Percentiles rank a stretch among this genome's conserved stretches.
Evolutionary conservation across 2,329 filamentous ascomycete species (phyloP).

Genomic region (Penicillium digitatum): DNA sequence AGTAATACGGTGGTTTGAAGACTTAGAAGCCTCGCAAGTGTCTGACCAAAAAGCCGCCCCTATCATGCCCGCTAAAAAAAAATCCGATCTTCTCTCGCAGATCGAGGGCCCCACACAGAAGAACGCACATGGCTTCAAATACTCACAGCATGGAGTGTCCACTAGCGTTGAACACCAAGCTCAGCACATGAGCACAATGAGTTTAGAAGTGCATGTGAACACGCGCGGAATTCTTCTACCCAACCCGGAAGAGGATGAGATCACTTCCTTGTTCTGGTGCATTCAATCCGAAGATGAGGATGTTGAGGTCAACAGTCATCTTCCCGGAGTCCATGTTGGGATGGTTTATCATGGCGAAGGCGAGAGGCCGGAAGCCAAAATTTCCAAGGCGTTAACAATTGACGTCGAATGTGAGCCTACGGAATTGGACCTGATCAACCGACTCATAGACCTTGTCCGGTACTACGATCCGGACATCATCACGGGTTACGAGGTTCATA

Average conservation of each 20-base stretch:
- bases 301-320: constrained; percentile 47
- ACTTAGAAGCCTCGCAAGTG: constrained; percentile 22
- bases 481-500: constrained; percentile 92
- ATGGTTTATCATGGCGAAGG: constrained; percentile 68
- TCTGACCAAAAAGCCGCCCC: constrained; percentile 6
- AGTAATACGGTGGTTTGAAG: constrained; percentile 65
- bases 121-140: constrained; percentile 79
- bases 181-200: constrained; percentile 96
- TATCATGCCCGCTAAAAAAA: constrained; percentile 14
- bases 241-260: constrained; percentile 84
- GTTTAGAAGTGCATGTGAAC: constrained; percentile 86
- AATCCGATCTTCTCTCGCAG: constrained; percentile 61
- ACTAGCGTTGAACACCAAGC: constrained; percentile 77
- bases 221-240: constrained; percentile 75
- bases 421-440: constrained; percentile 79
- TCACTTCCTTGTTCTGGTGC: constrained; percentile 87
- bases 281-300: constrained; percentile 69
- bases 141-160: constrained; percentile 69
- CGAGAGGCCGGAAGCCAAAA: constrained; percentile 54
- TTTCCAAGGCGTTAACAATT: constrained; percentile 58
- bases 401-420: constrained; percentile 70
- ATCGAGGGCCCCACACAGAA: constrained; percentile 84
- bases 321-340: constrained; percentile 59
- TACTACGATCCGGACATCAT: constrained; percentile 84
- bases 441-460: constrained; percentile 83